Percentiles rank a stretch among this genome's conserved stretches.
phyloP scores from a whole-genome alignment of 306 rosid genomes.

The Hippophae rhamnoides region DNA sequence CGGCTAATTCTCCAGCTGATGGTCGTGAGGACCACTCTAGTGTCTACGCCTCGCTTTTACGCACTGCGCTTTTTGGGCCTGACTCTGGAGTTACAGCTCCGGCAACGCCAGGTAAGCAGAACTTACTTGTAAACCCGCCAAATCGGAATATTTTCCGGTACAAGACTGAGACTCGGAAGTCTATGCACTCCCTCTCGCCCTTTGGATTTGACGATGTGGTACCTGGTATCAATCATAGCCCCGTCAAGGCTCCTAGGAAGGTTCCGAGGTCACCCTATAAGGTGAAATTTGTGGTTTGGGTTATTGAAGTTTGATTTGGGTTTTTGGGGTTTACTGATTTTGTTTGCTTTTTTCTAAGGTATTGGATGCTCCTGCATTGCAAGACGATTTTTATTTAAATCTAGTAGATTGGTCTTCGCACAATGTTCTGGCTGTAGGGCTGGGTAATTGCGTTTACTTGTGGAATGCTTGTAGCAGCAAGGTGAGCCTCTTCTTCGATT shows the following conservation, averaged over 20 bases:
- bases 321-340: neutral
- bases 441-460: constrained; percentile 91
- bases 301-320: neutral
- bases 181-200: constrained; percentile 77
- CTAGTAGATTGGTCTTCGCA: constrained; percentile 97
- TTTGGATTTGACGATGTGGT: constrained; percentile 60
- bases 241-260: constrained; percentile 76
- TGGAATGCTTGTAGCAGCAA: constrained; percentile 99
- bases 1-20: constrained; percentile 26
- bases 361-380: constrained; percentile 95
- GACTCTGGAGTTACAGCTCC: constrained; percentile 53
- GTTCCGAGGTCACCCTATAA: constrained; percentile 92
- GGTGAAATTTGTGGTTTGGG: constrained; percentile 26
- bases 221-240: constrained; percentile 55
- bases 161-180: constrained; percentile 74
- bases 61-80: constrained; percentile 74
- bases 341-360: constrained; percentile 36
- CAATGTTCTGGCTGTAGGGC: constrained; percentile 88
- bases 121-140: constrained; percentile 37
- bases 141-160: constrained; percentile 84
- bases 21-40: constrained; percentile 60
- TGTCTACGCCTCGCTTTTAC: constrained; percentile 59
- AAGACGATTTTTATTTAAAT: constrained; percentile 92
- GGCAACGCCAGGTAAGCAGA: constrained; percentile 54
- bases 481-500: constrained; percentile 33